Evolutionary conservation across 352 stramenopile species (phyloP).

Genomic region (Globisporangium camurandrum): DNA sequence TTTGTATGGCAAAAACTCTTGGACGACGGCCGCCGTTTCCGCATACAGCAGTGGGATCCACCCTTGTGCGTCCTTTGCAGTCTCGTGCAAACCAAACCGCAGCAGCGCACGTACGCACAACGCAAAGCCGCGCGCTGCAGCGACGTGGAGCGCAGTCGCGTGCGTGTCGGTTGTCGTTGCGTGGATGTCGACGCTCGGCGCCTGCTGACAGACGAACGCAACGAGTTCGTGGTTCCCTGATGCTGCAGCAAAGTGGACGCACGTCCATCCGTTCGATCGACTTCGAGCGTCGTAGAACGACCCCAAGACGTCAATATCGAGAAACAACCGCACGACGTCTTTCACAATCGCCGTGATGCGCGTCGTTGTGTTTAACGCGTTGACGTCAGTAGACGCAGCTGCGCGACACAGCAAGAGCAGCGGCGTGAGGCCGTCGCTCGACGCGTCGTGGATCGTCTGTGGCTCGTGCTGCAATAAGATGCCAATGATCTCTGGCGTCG

Average conservation of each 20-base stretch:
- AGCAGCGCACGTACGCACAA: constrained; percentile 36
- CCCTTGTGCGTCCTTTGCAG: constrained; percentile 33
- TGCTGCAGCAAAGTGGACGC: constrained; percentile 42
- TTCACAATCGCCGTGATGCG: constrained; percentile 12
- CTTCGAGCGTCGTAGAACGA: constrained; percentile 33
- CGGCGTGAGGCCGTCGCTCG: constrained; percentile 25
- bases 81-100: constrained; percentile 22
- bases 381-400: background rate
- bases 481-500: constrained; percentile 35
- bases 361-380: no score
- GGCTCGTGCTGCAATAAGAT: constrained; percentile 37
- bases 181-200: constrained; percentile 32
- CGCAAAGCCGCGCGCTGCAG: constrained; percentile 22
- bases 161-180: constrained; percentile 21
- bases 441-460: constrained; percentile 27
- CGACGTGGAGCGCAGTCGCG: constrained; percentile 58
- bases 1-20: constrained; percentile 53
- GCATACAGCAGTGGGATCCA: constrained; percentile 47
- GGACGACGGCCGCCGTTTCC: constrained; percentile 16
- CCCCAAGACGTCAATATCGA: constrained; percentile 56
- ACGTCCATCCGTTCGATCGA: constrained; percentile 34
- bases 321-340: constrained; percentile 34
- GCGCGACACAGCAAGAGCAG: constrained; percentile 48
- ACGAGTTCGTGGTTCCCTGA: constrained; percentile 48
- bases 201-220: constrained; percentile 19